Evolutionary conservation across 2,329 filamentous ascomycete species (phyloP), one percentile per base, ranked within the genome.

Genomic region (Neofusicoccum ribis): DNA sequence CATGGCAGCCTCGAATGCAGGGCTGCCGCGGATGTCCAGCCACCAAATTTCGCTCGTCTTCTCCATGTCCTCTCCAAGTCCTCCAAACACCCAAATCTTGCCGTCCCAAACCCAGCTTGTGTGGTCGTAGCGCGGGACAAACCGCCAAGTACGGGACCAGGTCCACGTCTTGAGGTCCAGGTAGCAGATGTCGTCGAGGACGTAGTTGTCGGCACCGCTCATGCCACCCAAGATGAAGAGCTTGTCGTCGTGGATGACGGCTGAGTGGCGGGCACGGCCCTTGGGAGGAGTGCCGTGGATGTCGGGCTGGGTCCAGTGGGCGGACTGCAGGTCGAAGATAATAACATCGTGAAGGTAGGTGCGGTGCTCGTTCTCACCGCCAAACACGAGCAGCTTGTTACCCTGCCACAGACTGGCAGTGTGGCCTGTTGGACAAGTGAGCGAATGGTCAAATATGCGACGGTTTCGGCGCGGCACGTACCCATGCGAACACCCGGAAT

Each of bases 401-500:
- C 92, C 93, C 79, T 96, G 88, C 82, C 97, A 97, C 0, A 99
- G 84, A 39, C 92, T 97, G 34, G 95, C 93, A 50, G 95, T 98
- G 75, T 99, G 95, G 37, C 93, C 92, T 96, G 72, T 41, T 27
- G 36, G 9, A 17, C 2, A 46, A 43, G 63, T 66, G 17, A 62
- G 56, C 27, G 23, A n/a, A 47, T 23, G 27, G 36, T 20, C 14
- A 58, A 20, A 37, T 34, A 58, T 56, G 52, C 63, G 47, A 56
- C 37, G 37, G 61, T 44, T 54, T 64, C 51, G 41, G 47, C 37
- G 31, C 39, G 31, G 61, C 36, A 68, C 84, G 71, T 84, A 92
- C 93, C 94, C 95, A 98, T 98, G 70, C 94, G 89, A 58, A 98
- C 94, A 14, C 94, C 94, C 4, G 94, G 94, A 69, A 98, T 98